Conservation (phyloP, 1,284 basidiomycete genomes). For the Mycena citricolor region DNA sequence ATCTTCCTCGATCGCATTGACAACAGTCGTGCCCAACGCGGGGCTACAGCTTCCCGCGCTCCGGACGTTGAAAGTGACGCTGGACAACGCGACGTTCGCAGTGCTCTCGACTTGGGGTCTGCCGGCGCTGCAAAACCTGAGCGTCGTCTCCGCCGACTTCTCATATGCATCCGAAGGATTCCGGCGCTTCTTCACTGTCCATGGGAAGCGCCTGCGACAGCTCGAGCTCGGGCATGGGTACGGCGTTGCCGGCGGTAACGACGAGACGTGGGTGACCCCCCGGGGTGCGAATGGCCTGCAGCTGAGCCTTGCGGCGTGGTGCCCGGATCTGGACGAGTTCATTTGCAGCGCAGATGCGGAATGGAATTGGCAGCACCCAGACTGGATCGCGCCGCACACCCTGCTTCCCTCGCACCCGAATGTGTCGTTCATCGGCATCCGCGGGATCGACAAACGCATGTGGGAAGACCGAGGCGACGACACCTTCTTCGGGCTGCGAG, state of each 20-base stretch:
- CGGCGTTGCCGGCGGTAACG: slow-evolving; percentile 57
- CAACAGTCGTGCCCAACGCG: slow-evolving; percentile 26
- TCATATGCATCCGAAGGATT: slow-evolving; percentile 63
- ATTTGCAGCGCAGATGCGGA: slow-evolving; percentile 71
- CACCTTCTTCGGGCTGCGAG: slow-evolving; percentile 61
- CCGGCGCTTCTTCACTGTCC: slow-evolving; percentile 59
- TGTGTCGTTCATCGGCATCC: slow-evolving; percentile 64
- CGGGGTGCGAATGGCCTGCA: slow-evolving; percentile 29
- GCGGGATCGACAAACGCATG: slow-evolving; percentile 64
- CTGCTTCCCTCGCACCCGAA: slow-evolving; percentile 61
- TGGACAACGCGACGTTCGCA: slow-evolving; percentile 68
- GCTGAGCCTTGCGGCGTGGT: slow-evolving; percentile 51
- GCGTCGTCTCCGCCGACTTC: slow-evolving; percentile 67
- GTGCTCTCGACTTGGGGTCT: slow-evolving; percentile 59
- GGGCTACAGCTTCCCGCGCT: slow-evolving; percentile 35
- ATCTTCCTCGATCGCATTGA: too few species aligned
- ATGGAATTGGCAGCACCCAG: slow-evolving; percentile 74
- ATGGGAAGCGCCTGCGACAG: slow-evolving; percentile 59
- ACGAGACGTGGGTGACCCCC: slow-evolving; percentile 58
- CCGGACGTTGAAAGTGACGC: slow-evolving; percentile 62
- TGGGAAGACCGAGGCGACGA: slow-evolving; percentile 35
- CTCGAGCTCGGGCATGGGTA: slow-evolving; percentile 72
- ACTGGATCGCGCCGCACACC: slow-evolving; percentile 74
- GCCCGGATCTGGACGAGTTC: slow-evolving; percentile 63
- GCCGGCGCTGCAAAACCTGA: slow-evolving; percentile 60